phyloP scores from a whole-genome alignment of 169 alveolate genomes.

The Plasmodium sp. region DNA sequence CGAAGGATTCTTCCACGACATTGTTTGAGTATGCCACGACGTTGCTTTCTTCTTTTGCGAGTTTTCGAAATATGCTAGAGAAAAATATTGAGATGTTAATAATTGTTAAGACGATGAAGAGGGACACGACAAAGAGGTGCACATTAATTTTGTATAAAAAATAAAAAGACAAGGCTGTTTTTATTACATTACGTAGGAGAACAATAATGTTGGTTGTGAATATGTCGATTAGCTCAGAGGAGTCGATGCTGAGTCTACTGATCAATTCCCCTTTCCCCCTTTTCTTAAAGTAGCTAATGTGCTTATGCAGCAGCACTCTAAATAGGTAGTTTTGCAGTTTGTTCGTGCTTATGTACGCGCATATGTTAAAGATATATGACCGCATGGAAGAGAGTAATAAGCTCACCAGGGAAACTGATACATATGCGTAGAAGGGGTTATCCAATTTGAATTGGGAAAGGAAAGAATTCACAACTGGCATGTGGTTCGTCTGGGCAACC shows the following conservation, averaged over 20 bases:
- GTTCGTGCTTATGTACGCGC: constrained; percentile 65
- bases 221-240: constrained; percentile 60
- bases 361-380: constrained; percentile 50
- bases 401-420: constrained; percentile 22
- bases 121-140: constrained; percentile 28
- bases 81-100: constrained; percentile 50
- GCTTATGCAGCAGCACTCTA: constrained; percentile 32
- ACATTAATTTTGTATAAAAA: constrained; percentile 64
- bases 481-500: background rate
- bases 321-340: constrained; percentile 45
- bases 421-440: constrained; percentile 46
- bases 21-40: constrained; percentile 44
- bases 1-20: constrained; percentile 28
- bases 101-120: constrained; percentile 40
- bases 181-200: constrained; percentile 44
- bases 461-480: constrained; percentile 6
- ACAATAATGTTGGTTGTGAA: constrained; percentile 59
- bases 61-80: constrained; percentile 32
- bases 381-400: constrained; percentile 35
- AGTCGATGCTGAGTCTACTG: constrained; percentile 58
- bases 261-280: constrained; percentile 60
- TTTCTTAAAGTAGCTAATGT: constrained; percentile 41
- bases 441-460: background rate
- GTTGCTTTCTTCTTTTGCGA: constrained; percentile 69
- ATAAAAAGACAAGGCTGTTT: constrained; percentile 47